phyloP scores from a whole-genome alignment of 805 yeast genomes.

The Yamadazyma insecticola region DNA sequence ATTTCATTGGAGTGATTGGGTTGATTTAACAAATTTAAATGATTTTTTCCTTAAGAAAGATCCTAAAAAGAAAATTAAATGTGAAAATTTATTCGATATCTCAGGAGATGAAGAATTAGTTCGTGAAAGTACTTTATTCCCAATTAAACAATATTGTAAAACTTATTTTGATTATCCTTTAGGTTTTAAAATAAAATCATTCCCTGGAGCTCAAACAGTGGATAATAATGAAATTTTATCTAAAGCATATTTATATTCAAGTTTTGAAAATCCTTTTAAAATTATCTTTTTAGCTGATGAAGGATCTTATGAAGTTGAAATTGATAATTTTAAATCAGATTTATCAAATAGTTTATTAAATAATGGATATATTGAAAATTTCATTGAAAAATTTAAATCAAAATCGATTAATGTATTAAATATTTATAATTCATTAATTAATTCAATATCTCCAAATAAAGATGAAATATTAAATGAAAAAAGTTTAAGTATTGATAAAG shows the following conservation, averaged over 20 bases:
- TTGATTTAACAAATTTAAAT: slow-evolving; percentile 40
- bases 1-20: slow-evolving; percentile 59
- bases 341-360: slow-evolving; percentile 15
- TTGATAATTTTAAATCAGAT: slow-evolving; percentile 17
- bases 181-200: slow-evolving; percentile 30
- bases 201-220: slow-evolving; percentile 20
- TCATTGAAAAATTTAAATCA: neutral
- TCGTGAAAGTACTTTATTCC: slow-evolving; percentile 5
- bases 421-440: neutral
- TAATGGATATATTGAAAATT: slow-evolving; percentile 6
- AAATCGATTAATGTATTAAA: neutral
- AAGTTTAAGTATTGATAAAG: slow-evolving; percentile 2
- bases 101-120: slow-evolving; percentile 14
- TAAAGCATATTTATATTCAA: slow-evolving; percentile 22
- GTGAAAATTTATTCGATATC: slow-evolving; percentile 12
- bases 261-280: slow-evolving; percentile 24
- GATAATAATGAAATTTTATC: slow-evolving; percentile 24
- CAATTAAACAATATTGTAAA: slow-evolving; percentile 14
- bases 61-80: slow-evolving; percentile 9
- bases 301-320: slow-evolving; percentile 20
- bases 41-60: slow-evolving; percentile 16
- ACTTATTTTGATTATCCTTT: slow-evolving; percentile 25
- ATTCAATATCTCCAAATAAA: neutral
- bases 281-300: slow-evolving; percentile 25
- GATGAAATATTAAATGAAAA: neutral